Evolutionary conservation across 768 basidiomycete genomes (phyloP).

Genomic region (Lyophyllum atratum): DNA sequence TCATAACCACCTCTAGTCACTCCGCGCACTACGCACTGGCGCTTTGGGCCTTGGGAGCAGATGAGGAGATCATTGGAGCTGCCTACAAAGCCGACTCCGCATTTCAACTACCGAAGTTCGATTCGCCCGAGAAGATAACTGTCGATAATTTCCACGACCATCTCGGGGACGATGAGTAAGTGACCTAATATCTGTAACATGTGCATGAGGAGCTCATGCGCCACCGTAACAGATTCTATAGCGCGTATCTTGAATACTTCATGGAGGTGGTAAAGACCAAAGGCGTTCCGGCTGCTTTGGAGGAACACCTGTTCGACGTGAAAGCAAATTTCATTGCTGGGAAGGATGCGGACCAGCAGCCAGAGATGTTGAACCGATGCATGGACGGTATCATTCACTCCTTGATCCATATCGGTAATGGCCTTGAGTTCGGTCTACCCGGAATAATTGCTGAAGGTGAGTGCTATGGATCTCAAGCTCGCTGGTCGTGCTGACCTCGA

Average conservation of each 20-base stretch:
- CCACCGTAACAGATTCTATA: slow-evolving; percentile 41
- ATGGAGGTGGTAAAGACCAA: slow-evolving; percentile 37
- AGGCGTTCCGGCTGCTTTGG: slow-evolving; percentile 42
- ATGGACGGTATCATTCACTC: slow-evolving; percentile 62
- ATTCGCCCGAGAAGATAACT: slow-evolving; percentile 48
- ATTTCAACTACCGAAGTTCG: slow-evolving; percentile 37
- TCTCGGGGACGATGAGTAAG: slow-evolving; percentile 47
- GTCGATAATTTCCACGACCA: slow-evolving; percentile 52
- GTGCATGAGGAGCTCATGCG: not conserved
- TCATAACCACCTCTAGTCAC: slow-evolving; percentile 36
- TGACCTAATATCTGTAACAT: not conserved
- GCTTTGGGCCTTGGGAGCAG: slow-evolving; percentile 62
- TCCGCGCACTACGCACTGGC: slow-evolving; percentile 58
- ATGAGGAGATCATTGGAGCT: slow-evolving; percentile 34
- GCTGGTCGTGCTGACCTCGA: not conserved
- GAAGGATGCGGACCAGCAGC: slow-evolving; percentile 30
- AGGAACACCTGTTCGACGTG: slow-evolving; percentile 55
- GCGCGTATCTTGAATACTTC: slow-evolving; percentile 55
- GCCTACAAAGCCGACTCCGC: slow-evolving; percentile 38
- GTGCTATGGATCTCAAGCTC: not conserved
- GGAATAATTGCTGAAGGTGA: slow-evolving; percentile 67
- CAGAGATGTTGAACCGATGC: slow-evolving; percentile 50
- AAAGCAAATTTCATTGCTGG: slow-evolving; percentile 42
- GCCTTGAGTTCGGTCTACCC: slow-evolving; percentile 58
- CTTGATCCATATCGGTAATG: slow-evolving; percentile 64